Percentiles rank a stretch among this genome's conserved stretches.
Evolutionary conservation across 345 rosid species (phyloP).

Genomic region (Moricandia moricandioides): DNA sequence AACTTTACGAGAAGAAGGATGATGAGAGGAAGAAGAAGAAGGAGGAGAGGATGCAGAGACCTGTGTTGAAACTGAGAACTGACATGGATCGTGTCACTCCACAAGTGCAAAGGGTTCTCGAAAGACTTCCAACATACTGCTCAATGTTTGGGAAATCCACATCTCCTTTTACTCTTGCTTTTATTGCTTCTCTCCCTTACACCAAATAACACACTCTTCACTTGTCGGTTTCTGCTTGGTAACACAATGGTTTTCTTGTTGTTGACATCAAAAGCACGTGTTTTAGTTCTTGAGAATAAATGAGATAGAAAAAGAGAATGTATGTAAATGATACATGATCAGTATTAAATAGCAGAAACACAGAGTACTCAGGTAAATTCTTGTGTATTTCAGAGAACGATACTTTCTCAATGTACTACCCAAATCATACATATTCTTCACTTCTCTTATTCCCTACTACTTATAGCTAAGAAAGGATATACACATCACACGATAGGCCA

Average conservation of each 20-base stretch:
- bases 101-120: conserved; percentile 46
- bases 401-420: no score
- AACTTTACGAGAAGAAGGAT: conserved; percentile 44
- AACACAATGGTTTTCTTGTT: background rate
- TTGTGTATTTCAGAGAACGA: no score
- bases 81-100: conserved; percentile 64
- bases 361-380: no score
- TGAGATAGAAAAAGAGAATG: no score
- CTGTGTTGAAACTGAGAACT: conserved; percentile 79
- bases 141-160: conserved; percentile 83
- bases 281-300: background rate
- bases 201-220: background rate
- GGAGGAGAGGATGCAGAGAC: conserved; percentile 17
- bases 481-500: no score
- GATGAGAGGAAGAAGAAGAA: conserved; percentile 17
- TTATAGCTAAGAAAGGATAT: no score
- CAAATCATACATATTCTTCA: no score
- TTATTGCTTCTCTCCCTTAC: conserved; percentile 57
- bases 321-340: no score
- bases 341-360: no score
- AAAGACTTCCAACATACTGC: conserved; percentile 76
- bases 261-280: background rate
- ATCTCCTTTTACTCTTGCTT: conserved; percentile 64
- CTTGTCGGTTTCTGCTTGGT: background rate
- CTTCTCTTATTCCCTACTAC: no score